These are phyloP conservation scores for Phytophthora constricta DNA, from an alignment of 352 stramenopile genomes.

Conservation along the genomic window DNA sequence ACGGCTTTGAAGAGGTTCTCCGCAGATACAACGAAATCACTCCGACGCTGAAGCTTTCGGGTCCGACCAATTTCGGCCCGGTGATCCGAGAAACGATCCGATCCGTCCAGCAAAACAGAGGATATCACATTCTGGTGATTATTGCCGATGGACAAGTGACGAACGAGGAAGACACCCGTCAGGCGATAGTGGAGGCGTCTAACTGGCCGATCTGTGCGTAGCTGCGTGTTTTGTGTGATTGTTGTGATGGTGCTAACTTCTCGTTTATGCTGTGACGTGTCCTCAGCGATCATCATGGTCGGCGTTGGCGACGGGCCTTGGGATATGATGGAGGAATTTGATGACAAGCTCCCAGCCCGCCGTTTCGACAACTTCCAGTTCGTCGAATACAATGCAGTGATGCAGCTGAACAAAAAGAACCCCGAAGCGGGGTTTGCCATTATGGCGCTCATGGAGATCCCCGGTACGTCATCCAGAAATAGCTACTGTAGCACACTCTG, in stretches of 20 bases:
- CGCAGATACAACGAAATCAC: conserved; percentile 68
- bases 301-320: conserved; percentile 80
- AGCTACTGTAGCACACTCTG: background rate
- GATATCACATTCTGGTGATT: conserved; percentile 84
- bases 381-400: conserved; percentile 71
- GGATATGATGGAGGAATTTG: conserved; percentile 82
- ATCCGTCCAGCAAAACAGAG: conserved; percentile 46
- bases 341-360: conserved; percentile 63
- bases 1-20: conserved; percentile 65
- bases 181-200: conserved; percentile 70
- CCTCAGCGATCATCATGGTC: conserved; percentile 55
- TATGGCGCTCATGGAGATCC: conserved; percentile 77
- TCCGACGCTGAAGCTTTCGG: conserved; percentile 63
- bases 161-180: conserved; percentile 62
- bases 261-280: background rate
- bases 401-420: conserved; percentile 74
- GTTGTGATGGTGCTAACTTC: background rate
- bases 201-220: conserved; percentile 75
- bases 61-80: conserved; percentile 80
- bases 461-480: conserved; percentile 46
- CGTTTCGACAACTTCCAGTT: conserved; percentile 86
- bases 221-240: no score
- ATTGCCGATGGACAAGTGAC: conserved; percentile 82
- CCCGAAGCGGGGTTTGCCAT: conserved; percentile 76
- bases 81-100: conserved; percentile 69